Percentiles rank a stretch among this genome's conserved stretches.
These are phyloP conservation scores for Phytophthora pseudosyringae DNA, from an alignment of 352 stramenopile species.

Conservation along the genomic window DNA sequence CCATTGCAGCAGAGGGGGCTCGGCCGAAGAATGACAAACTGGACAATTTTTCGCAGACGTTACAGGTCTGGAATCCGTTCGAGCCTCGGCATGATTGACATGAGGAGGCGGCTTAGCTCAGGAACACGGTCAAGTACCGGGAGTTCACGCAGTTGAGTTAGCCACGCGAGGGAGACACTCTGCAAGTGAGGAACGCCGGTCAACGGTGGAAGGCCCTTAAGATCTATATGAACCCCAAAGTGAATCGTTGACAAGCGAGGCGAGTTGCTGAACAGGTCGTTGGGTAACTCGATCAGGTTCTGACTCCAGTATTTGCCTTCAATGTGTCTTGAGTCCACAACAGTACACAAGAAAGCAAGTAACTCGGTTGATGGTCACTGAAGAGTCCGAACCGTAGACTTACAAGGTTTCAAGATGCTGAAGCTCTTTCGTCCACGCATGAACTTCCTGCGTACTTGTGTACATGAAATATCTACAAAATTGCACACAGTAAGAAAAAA, in stretches of 20 bases:
- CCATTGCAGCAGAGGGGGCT: conserved; percentile 24
- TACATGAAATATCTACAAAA: conserved; percentile 14
- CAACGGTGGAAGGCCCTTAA: conserved; percentile 11
- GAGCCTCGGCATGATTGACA: conserved; percentile 14
- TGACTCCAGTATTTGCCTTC: conserved; percentile 20
- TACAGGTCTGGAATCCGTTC: conserved; percentile 21
- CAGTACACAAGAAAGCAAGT: too few relatives aligned
- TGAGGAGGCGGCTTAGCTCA: conserved; percentile 1
- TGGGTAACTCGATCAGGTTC: conserved; percentile 17
- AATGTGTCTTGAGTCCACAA: conserved; percentile 13
- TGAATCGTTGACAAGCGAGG: conserved; percentile 15
- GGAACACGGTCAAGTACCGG: conserved; percentile 15
- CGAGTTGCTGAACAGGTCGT: conserved; percentile 18
- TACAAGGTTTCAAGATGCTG: conserved; percentile 20
- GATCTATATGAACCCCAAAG: conserved; percentile 15
- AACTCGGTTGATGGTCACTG: too few relatives aligned
- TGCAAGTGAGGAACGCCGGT: conserved; percentile 15
- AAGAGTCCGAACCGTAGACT: background rate
- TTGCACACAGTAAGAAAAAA: too few relatives aligned
- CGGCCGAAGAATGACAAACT: conserved; percentile 15
- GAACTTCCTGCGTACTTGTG: conserved; percentile 4
- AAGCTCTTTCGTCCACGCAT: conserved; percentile 11
- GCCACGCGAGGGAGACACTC: conserved; percentile 16
- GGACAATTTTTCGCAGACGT: conserved; percentile 9
- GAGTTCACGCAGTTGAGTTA: conserved; percentile 9